Conservation (phyloP, 805 yeast species). For the Wickerhamiella kazuoi region DNA sequence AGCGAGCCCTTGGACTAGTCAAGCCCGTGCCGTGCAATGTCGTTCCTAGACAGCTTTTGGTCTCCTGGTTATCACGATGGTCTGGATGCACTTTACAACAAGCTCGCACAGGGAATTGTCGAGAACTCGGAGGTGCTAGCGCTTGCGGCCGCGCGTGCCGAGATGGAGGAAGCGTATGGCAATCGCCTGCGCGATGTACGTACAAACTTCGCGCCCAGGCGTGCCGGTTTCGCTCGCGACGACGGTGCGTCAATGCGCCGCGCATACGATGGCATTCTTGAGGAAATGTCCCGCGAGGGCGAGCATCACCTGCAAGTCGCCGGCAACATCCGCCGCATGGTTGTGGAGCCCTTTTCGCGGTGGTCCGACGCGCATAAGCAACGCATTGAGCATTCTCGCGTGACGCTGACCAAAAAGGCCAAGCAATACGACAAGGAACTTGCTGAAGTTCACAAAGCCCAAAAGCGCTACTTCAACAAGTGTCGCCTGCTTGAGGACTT, state of each 20-base stretch:
- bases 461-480: constrained; percentile 56
- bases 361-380: constrained; percentile 63
- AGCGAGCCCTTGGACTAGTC: too few relatives aligned
- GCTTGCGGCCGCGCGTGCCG: constrained; percentile 52
- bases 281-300: constrained; percentile 42
- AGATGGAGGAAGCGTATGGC: constrained; percentile 53
- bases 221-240: constrained; percentile 31
- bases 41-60: constrained; percentile 16
- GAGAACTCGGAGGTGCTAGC: constrained; percentile 56
- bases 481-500: constrained; percentile 58
- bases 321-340: constrained; percentile 38
- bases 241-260: constrained; percentile 50
- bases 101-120: constrained; percentile 32
- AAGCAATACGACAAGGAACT: constrained; percentile 33
- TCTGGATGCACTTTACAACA: constrained; percentile 21
- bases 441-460: constrained; percentile 35
- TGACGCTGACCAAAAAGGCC: constrained; percentile 32
- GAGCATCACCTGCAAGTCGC: constrained; percentile 43
- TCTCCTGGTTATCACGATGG: constrained; percentile 17
- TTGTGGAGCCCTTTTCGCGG: constrained; percentile 48
- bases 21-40: too few relatives aligned
- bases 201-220: constrained; percentile 22
- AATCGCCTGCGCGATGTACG: constrained; percentile 29
- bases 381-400: constrained; percentile 45
- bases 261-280: constrained; percentile 40